Conservation (phyloP, 2,329 filamentous ascomycete species). For the Blastomyces emzantsi region DNA sequence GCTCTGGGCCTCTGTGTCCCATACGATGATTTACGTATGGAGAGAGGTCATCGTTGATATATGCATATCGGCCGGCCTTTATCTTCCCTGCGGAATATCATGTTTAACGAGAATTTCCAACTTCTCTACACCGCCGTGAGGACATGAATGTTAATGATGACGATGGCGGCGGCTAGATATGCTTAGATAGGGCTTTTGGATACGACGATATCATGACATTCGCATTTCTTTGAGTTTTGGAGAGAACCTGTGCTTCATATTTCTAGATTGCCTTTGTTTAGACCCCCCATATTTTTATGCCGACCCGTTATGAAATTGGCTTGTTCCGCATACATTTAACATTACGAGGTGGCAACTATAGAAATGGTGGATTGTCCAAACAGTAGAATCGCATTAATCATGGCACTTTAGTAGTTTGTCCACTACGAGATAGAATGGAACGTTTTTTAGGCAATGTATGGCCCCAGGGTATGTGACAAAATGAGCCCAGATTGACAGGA, state of each 20-base stretch:
- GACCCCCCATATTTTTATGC: neutral
- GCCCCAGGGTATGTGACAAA: neutral
- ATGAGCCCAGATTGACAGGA: neutral
- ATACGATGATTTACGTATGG: slow-evolving; percentile 8
- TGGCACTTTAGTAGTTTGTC: neutral
- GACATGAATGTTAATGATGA: neutral
- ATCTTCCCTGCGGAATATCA: neutral
- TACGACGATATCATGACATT: neutral
- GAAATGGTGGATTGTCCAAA: neutral
- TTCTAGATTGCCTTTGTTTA: neutral
- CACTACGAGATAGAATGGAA: neutral
- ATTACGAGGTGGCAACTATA: neutral
- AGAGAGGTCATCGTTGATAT: neutral
- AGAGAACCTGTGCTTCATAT: neutral
- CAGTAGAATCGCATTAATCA: neutral
- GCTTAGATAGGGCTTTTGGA: neutral
- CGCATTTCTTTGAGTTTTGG: neutral
- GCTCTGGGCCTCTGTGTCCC: slow-evolving; percentile 9
- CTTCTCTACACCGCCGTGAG: neutral
- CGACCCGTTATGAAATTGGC: neutral
- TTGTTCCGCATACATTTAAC: neutral
- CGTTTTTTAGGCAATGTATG: neutral
- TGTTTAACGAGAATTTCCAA: neutral
- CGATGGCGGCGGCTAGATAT: neutral
- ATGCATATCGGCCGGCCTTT: neutral